A percentile compares a stretch with the other conserved stretches of the same genome.
Evolutionary conservation across 768 basidiomycete species (phyloP).

Genomic region (Amanita rubescens): DNA sequence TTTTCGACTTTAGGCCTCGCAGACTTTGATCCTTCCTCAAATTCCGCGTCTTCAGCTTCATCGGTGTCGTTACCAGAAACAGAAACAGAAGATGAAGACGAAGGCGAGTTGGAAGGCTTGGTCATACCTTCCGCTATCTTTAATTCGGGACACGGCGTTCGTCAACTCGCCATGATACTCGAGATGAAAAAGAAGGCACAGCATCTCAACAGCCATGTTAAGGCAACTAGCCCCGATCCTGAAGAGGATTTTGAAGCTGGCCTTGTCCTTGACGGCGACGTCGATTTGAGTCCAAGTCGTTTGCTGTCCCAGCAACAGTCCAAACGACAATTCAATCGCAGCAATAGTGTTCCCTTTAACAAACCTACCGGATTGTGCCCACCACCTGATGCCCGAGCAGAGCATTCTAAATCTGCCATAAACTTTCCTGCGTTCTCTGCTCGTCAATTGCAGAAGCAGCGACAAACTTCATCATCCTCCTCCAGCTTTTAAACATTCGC

Average conservation of each 20-base stretch:
- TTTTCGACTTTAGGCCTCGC: conserved; percentile 76
- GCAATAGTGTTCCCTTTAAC: conserved; percentile 52
- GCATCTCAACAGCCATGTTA: conserved; percentile 29
- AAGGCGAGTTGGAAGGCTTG: conserved; percentile 74
- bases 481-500: conserved; percentile 47
- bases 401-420: conserved; percentile 67
- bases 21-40: conserved; percentile 64
- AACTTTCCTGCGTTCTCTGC: conserved; percentile 64
- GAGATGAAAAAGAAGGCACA: conserved; percentile 51
- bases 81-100: conserved; percentile 68
- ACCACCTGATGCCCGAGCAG: conserved; percentile 51
- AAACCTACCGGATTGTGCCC: conserved; percentile 48
- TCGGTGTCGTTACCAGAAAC: conserved; percentile 60
- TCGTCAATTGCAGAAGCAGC: conserved; percentile 60
- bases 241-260: conserved; percentile 87
- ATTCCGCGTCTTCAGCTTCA: conserved; percentile 59
- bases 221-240: conserved; percentile 50
- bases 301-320: conserved; percentile 44
- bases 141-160: conserved; percentile 56
- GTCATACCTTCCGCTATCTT: conserved; percentile 73
- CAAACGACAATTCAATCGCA: conserved; percentile 40
- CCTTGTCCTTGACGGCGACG: conserved; percentile 76
- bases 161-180: conserved; percentile 42
- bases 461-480: conserved; percentile 67
- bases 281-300: conserved; percentile 74